Evolutionary conservation across 2,329 filamentous ascomycete species (phyloP), one percentile per base, ranked within the genome.

Genomic region (Xylogone sp.): DNA sequence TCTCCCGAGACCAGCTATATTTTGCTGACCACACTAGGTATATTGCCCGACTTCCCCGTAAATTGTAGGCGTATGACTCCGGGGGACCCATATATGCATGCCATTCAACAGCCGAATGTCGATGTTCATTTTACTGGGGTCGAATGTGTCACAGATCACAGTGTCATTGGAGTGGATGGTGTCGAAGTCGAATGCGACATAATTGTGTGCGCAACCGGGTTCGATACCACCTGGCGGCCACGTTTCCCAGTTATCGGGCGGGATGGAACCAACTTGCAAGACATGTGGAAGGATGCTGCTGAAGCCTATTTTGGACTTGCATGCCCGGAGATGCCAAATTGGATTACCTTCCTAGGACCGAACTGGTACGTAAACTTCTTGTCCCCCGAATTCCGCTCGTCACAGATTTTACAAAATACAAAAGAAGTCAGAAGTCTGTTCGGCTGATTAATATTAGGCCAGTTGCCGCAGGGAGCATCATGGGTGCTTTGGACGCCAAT

Each of bases 181-280:
- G 18, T 16, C 16, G 56, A 56, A 19, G 16, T 20, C 3, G 21
- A 50, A 43, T 18, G 21, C 42, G 69, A 72, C 50, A 56, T 58
- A 12, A 59, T 71, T 1, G 57, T 70, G 10, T 63, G 59, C 43
- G 64, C 62, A n/a, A 65, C 60, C 1, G 60, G 63, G 3, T 64
- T 63, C 44, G 61, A 65, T 47, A 62, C 62, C n/a, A 46, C 47
- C 4, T 61, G 47, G 24, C 5, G 22, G 2, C 58, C 58, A 8
- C 48, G 49, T 1, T 61, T 62, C 45, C 51, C 50, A 5, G 22
- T 61, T 20, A 48, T 61, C 10, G 58, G 57, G 4, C 21, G 22
- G 5, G 29, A 50, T 21, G 47, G 49, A 1, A 20, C n/a, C 9
- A 42, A 50, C 39, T 53, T 57, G 2, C 22, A 22, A 2, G 29